Base-by-base conservation (phyloP, 306 rosid genomes). In the Rosa chinensis region DNA sequence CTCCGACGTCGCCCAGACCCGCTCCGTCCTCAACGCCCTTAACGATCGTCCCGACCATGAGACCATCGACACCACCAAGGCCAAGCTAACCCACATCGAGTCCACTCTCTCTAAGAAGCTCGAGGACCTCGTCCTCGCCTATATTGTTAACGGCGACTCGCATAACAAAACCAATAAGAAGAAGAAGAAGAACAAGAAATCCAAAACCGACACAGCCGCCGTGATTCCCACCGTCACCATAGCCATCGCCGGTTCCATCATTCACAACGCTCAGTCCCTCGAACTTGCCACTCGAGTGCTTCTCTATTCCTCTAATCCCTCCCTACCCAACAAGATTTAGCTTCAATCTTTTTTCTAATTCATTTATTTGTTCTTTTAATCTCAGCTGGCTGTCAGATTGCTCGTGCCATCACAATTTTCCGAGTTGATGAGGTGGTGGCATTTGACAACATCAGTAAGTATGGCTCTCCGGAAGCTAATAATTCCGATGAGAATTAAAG, bases 191-290 rank as follows among this genome's bases (percentile, higher is more conserved):
- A 80, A 40, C 50, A 66, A 61, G 8, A 80, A 85, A 61, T 59
- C 50, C 53, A 75, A 62, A 5, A 68, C n/a, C 11, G 72, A 81
- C 45, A 76, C 79, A 68, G 35, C 85, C 50, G 79, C 80, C 74
- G 44, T 82, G 11, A 84, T 75, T 66, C 92, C 96, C 81, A 89
- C 94, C 1, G 87, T 96, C 77, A 90, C 62, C 91, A 81, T 96
- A 53, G 99, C 98, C 16, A 82, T 96, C 39, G 80, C 99, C 25
- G 99, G 94, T 77, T 96, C 98, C 81, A 96, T 96, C 86, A 91
- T 96, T 43, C 87, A 91, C 84, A 96, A 96, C 82, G 86, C 94
- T 18, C 98, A 86, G 78, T 91, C 99, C 59, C 84, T 89, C 62
- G 99, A 93, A 66, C 96, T 93, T 81, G 94, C 96, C 68, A 96